Percentiles rank a stretch among this genome's conserved stretches.
Evolutionary conservation across 192 early-diverging fungal species (phyloP).

Genomic region (Entomortierella parvispora): DNA sequence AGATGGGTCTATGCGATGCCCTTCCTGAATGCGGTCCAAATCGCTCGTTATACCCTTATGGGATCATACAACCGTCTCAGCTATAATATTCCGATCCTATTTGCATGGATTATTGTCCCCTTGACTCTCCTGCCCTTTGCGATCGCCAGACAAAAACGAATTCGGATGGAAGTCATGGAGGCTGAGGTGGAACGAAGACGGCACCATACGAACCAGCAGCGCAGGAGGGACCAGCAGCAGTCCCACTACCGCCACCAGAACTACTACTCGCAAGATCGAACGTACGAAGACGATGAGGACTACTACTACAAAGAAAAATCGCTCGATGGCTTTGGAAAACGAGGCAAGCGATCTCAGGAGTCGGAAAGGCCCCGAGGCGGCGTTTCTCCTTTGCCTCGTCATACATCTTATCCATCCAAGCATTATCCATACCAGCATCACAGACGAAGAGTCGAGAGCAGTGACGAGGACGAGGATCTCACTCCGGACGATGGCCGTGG

Average conservation of each 20-base stretch:
- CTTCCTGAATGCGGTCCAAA: conserved; percentile 58
- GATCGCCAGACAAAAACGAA: conserved; percentile 45
- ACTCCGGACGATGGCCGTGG: not conserved
- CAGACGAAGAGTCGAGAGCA: not conserved
- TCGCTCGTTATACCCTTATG: conserved; percentile 52
- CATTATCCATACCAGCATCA: not conserved
- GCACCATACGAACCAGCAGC: conserved; percentile 2
- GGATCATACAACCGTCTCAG: conserved; percentile 51
- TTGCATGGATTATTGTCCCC: conserved; percentile 51
- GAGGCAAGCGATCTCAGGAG: not conserved
- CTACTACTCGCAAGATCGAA: not conserved
- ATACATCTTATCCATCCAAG: no score
- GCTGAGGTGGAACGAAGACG: conserved; percentile 6
- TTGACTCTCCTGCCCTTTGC: conserved; percentile 38
- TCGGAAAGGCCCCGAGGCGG: no score
- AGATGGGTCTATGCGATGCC: conserved; percentile 56
- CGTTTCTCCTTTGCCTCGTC: no score
- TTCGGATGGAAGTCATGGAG: conserved; percentile 25
- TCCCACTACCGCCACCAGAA: not conserved
- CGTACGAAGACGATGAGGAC: not conserved
- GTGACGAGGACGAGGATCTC: conserved; percentile 3
- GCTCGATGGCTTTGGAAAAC: not conserved
- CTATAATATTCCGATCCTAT: conserved; percentile 52
- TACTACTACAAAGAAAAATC: not conserved
- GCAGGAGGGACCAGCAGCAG: not conserved